Percentiles rank a stretch among this genome's conserved stretches.
These are phyloP conservation scores for Starmera caribaea DNA, from an alignment of 805 yeast species.

Conservation along the genomic window DNA sequence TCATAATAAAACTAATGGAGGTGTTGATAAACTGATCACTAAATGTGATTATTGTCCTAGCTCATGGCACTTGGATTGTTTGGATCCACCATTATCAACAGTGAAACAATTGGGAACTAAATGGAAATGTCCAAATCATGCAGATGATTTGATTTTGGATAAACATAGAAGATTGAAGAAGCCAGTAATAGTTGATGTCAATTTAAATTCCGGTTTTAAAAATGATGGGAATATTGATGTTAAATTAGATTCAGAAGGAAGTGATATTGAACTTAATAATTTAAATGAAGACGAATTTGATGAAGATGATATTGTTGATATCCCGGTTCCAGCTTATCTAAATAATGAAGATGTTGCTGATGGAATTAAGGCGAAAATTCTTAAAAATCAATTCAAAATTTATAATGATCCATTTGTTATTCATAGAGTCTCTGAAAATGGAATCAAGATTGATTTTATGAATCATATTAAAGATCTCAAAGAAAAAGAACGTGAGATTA, in stretches of 20 bases:
- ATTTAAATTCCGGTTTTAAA: constrained; percentile 36
- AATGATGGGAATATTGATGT: constrained; percentile 56
- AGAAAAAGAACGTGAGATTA: constrained; percentile 22
- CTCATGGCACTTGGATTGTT: constrained; percentile 85
- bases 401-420: constrained; percentile 34
- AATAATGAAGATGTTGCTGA: constrained; percentile 22
- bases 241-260: constrained; percentile 25
- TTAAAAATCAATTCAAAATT: constrained; percentile 16
- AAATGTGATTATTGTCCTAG: constrained; percentile 79
- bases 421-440: constrained; percentile 58
- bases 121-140: constrained; percentile 92
- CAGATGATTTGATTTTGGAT: constrained; percentile 19
- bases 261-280: constrained; percentile 13
- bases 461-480: constrained; percentile 33
- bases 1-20: constrained; percentile 26
- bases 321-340: constrained; percentile 27
- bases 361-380: constrained; percentile 26
- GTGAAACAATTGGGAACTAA: constrained; percentile 66
- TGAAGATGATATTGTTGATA: constrained; percentile 18
- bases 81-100: constrained; percentile 63
- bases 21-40: constrained; percentile 40
- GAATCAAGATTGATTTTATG: constrained; percentile 60
- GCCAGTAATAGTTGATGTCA: constrained; percentile 45
- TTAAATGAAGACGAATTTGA: constrained; percentile 15
- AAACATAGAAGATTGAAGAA: constrained; percentile 40